Evolutionary conservation across 129 eudicot genomes (phyloP).

Genomic region (Kitagawia praeruptora): DNA sequence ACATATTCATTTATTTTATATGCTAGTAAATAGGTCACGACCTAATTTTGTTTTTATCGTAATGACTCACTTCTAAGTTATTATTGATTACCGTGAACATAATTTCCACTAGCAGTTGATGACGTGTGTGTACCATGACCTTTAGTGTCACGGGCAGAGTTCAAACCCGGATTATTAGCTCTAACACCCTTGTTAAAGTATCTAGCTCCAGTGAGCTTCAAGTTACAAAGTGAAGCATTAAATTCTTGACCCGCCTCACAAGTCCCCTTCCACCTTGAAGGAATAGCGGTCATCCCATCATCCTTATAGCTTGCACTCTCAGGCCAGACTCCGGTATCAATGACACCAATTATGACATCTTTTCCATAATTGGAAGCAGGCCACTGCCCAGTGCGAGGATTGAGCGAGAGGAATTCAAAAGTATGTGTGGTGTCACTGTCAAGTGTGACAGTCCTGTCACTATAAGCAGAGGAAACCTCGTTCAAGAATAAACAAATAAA

Average conservation of each 20-base stretch:
- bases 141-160: constrained; percentile 31
- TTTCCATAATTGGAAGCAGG: constrained; percentile 30
- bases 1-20: too few relatives aligned
- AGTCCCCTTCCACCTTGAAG: constrained; percentile 43
- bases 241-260: constrained; percentile 40
- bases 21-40: too few relatives aligned
- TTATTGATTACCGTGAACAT: too few relatives aligned
- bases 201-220: constrained; percentile 41
- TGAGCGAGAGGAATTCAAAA: constrained; percentile 26
- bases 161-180: constrained; percentile 32
- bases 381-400: constrained; percentile 28
- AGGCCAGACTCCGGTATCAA: constrained; percentile 49
- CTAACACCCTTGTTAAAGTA: constrained; percentile 32
- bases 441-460: constrained; percentile 22
- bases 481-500: too few relatives aligned
- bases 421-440: constrained; percentile 51
- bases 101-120: constrained; percentile 36
- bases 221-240: constrained; percentile 31
- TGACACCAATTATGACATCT: constrained; percentile 33
- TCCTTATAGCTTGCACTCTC: constrained; percentile 41
- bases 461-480: constrained; percentile 20
- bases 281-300: constrained; percentile 28
- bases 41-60: too few relatives aligned
- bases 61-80: too few relatives aligned
- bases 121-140: constrained; percentile 55